Percentiles rank a stretch among this genome's conserved stretches.
Conservation (phyloP, 1,284 basidiomycete genomes). For the Ceratobasidium sp. region DNA sequence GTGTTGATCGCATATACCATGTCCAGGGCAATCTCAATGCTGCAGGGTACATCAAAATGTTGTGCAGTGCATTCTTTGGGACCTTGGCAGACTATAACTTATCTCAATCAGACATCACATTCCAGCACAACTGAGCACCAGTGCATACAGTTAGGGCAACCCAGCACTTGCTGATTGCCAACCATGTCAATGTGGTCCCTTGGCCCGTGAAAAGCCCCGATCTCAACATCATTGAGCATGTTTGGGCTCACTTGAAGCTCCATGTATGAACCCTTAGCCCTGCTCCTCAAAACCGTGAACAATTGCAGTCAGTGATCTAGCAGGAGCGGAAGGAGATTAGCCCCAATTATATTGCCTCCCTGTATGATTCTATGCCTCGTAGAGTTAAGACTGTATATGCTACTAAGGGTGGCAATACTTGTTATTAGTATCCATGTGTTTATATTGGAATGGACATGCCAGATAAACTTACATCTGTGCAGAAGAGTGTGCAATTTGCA, state of each 20-base stretch:
- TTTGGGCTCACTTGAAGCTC: constrained; percentile 26
- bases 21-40: constrained; percentile 4
- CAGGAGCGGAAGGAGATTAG: too few species aligned
- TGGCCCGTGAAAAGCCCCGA: constrained; percentile 25
- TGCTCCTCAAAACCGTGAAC: too few species aligned
- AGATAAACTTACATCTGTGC: too few species aligned
- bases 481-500: too few species aligned
- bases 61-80: background rate
- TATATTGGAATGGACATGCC: too few species aligned
- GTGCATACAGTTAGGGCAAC: constrained; percentile 10
- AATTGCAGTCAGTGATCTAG: too few species aligned
- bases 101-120: background rate
- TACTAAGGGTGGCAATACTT: too few species aligned
- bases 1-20: background rate
- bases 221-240: constrained; percentile 35
- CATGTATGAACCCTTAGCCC: too few species aligned
- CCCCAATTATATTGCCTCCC: too few species aligned
- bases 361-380: too few species aligned
- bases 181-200: background rate
- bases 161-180: background rate
- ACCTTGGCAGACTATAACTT: constrained; percentile 6
- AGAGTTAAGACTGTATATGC: too few species aligned
- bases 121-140: constrained; percentile 16
- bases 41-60: constrained; percentile 6
- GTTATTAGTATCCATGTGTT: too few species aligned